These are phyloP conservation scores for Fusarium albidum DNA, from an alignment of 2,329 filamentous ascomycete species.

Conservation along the genomic window DNA sequence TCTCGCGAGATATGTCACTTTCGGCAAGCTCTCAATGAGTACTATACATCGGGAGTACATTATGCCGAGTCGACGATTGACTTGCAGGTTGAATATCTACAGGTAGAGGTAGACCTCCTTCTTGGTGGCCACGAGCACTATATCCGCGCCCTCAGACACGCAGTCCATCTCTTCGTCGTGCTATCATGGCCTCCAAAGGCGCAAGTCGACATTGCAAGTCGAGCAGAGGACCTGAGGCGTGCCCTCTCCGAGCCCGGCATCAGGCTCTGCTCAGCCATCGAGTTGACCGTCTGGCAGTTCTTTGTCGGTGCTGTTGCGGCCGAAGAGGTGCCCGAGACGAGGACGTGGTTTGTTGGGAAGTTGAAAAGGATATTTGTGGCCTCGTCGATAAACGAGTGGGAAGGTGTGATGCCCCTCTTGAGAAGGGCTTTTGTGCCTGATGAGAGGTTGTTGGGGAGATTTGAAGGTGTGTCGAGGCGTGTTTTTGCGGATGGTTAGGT, in stretches of 20 bases:
- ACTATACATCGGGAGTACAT: background rate
- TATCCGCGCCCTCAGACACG: conserved; percentile 15
- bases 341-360: conserved; percentile 9
- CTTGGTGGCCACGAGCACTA: conserved; percentile 14
- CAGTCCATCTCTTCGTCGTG: conserved; percentile 19
- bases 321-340: background rate
- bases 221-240: conserved; percentile 14
- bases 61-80: background rate
- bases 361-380: conserved; percentile 3
- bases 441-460: too few relatives aligned
- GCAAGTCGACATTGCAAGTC: background rate
- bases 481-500: too few relatives aligned
- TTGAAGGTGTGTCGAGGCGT: too few relatives aligned
- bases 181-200: conserved; percentile 15
- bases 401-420: too few relatives aligned
- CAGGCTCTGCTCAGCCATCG: conserved; percentile 27
- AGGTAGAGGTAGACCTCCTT: conserved; percentile 11
- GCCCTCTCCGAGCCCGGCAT: conserved; percentile 11
- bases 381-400: too few relatives aligned
- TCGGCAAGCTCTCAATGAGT: background rate
- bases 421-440: too few relatives aligned
- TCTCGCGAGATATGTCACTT: background rate
- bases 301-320: conserved; percentile 32
- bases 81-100: conserved; percentile 6
- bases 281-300: conserved; percentile 31